A percentile compares a stretch with the other conserved stretches of the same genome.
phyloP scores from a whole-genome alignment of 2,329 filamentous ascomycete genomes.

The Hypoxylon sp. region DNA sequence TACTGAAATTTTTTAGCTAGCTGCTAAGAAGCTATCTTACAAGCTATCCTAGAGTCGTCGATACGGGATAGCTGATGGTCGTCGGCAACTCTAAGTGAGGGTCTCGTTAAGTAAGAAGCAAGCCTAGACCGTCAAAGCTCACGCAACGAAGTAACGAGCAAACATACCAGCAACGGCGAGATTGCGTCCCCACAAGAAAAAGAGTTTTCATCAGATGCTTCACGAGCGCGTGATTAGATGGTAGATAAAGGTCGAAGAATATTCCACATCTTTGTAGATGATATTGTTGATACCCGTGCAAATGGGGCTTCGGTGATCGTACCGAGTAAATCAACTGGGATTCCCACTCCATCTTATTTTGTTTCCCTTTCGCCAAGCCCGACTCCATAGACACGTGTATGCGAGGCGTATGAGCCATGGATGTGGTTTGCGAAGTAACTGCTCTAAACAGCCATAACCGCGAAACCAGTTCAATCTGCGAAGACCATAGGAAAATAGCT shows the following conservation, averaged over 20 bases:
- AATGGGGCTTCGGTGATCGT: background rate
- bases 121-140: background rate
- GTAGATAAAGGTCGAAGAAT: background rate
- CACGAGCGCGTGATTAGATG: background rate
- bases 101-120: background rate
- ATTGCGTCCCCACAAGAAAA: background rate
- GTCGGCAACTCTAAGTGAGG: background rate
- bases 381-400: too few relatives aligned
- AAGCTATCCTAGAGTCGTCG: slow-evolving; percentile 12
- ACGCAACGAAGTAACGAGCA: background rate
- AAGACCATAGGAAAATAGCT: too few relatives aligned
- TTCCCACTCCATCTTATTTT: too few relatives aligned
- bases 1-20: slow-evolving; percentile 19
- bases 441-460: too few relatives aligned
- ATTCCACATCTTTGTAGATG: background rate
- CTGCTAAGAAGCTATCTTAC: slow-evolving; percentile 4
- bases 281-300: background rate
- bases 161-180: background rate
- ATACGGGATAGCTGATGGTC: background rate
- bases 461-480: too few relatives aligned
- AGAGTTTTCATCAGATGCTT: background rate
- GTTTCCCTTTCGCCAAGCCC: too few relatives aligned
- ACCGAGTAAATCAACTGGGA: background rate
- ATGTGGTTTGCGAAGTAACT: too few relatives aligned
- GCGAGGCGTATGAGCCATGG: too few relatives aligned